Evolutionary conservation across 805 yeast genomes (phyloP).

Genomic region (Spathaspora gorwiae): DNA sequence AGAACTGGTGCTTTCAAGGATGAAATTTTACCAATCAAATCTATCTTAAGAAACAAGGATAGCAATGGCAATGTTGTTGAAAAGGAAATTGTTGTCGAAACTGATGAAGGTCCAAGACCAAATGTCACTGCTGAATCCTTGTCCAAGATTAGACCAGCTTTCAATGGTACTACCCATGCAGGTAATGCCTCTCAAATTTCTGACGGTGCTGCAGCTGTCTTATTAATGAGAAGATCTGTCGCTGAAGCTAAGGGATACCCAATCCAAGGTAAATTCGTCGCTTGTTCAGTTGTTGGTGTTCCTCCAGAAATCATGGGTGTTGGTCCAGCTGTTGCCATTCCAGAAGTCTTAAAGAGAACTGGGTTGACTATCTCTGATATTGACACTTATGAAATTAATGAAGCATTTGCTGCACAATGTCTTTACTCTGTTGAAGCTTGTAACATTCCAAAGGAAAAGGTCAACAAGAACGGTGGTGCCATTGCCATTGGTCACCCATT

Average conservation of each 20-base stretch:
- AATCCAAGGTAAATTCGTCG: constrained; percentile 75
- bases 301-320: constrained; percentile 98
- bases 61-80: constrained; percentile 39
- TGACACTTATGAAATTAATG: constrained; percentile 81
- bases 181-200: constrained; percentile 96
- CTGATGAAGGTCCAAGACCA: constrained; percentile 87
- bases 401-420: constrained; percentile 96
- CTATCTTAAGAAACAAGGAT: constrained; percentile 44
- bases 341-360: constrained; percentile 62
- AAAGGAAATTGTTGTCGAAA: constrained; percentile 44
- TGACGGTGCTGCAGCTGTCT: constrained; percentile 92
- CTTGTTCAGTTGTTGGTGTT: constrained; percentile 80
- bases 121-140: constrained; percentile 79
- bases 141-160: constrained; percentile 79
- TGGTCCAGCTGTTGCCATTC: constrained; percentile 96
- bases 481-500: constrained; percentile 93
- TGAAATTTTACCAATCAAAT: constrained; percentile 80
- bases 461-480: constrained; percentile 94
- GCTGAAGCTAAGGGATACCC: constrained; percentile 73
- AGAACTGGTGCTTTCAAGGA: constrained; percentile 71
- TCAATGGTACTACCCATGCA: constrained; percentile 88
- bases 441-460: constrained; percentile 55
- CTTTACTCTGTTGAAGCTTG: constrained; percentile 64
- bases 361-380: constrained; percentile 63
- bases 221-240: constrained; percentile 77